A percentile compares a stretch with the other conserved stretches of the same genome.
Evolutionary conservation across 257 asterid genomes (phyloP).

Genomic region (Solanum paucissectum): DNA sequence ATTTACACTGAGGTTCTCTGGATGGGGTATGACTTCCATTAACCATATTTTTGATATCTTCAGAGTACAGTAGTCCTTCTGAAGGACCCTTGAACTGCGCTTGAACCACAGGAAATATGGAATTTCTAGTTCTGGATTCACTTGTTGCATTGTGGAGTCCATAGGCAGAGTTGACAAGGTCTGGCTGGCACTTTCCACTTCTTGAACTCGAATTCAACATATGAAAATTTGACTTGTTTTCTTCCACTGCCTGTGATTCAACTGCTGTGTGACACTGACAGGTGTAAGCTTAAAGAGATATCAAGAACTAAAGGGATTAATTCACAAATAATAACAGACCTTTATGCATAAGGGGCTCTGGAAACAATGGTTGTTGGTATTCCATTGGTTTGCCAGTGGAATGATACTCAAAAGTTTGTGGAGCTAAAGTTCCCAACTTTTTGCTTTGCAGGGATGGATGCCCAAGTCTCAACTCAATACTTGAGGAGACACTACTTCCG

Average conservation of each 20-base stretch:
- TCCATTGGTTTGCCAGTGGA: conserved; percentile 6
- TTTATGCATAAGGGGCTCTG: conserved; percentile 18
- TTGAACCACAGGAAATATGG: conserved; percentile 10
- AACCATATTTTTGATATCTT: conserved; percentile 7
- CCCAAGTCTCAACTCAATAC: conserved; percentile 45
- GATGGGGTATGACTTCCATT: conserved; percentile 10
- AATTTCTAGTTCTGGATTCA: conserved; percentile 8
- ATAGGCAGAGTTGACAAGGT: conserved; percentile 8
- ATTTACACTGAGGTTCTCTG: conserved; percentile 7
- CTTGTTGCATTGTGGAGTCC: conserved; percentile 18
- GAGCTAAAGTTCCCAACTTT: conserved; percentile 15
- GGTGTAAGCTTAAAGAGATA: not conserved
- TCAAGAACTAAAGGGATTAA: not conserved
- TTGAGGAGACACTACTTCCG: conserved; percentile 25
- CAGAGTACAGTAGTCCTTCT: conserved; percentile 8
- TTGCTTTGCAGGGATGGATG: conserved; percentile 30
- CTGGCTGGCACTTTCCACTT: conserved; percentile 18
- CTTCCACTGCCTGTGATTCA: conserved; percentile 15
- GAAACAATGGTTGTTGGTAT: conserved; percentile 5
- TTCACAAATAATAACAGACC: conserved; percentile 8
- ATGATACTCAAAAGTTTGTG: conserved; percentile 6
- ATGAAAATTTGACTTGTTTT: conserved; percentile 11
- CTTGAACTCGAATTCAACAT: conserved; percentile 12
- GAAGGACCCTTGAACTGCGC: conserved; percentile 10
- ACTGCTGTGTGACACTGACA: conserved; percentile 19